Evolutionary conservation across 306 rosid genomes (phyloP).

Genomic region (Abrus pulchellus): DNA sequence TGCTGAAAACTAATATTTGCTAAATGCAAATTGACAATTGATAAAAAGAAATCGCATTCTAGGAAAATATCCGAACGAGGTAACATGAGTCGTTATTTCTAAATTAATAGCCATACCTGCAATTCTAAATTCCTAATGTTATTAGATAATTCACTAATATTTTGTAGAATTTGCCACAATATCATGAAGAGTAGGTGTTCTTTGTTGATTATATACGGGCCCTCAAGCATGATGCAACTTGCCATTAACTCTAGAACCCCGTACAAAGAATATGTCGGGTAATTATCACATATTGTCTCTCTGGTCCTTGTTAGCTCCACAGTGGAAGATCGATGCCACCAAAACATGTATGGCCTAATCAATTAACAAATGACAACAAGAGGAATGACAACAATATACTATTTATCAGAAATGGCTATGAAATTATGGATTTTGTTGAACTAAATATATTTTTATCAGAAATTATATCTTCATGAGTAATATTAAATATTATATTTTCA

Average conservation of each 20-base stretch:
- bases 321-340: slow-evolving; percentile 11
- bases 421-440: background rate
- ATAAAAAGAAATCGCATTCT: background rate
- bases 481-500: background rate
- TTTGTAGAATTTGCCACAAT: slow-evolving; percentile 6
- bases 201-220: slow-evolving; percentile 25
- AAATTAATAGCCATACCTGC: slow-evolving; percentile 15
- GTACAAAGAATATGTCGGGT: slow-evolving; percentile 42
- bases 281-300: slow-evolving; percentile 39
- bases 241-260: slow-evolving; percentile 19
- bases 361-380: slow-evolving; percentile 8
- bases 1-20: background rate
- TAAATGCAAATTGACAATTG: background rate
- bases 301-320: slow-evolving; percentile 29
- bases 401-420: background rate
- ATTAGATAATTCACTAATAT: background rate
- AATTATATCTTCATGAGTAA: background rate
- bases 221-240: slow-evolving; percentile 43
- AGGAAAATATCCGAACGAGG: background rate
- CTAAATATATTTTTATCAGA: background rate
- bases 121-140: slow-evolving; percentile 17
- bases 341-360: slow-evolving; percentile 3
- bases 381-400: slow-evolving; percentile 15
- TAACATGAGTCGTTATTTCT: background rate
- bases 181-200: background rate